Conservation (phyloP, 768 basidiomycete species). For the Rhodotorula sphaerocarpa region DNA sequence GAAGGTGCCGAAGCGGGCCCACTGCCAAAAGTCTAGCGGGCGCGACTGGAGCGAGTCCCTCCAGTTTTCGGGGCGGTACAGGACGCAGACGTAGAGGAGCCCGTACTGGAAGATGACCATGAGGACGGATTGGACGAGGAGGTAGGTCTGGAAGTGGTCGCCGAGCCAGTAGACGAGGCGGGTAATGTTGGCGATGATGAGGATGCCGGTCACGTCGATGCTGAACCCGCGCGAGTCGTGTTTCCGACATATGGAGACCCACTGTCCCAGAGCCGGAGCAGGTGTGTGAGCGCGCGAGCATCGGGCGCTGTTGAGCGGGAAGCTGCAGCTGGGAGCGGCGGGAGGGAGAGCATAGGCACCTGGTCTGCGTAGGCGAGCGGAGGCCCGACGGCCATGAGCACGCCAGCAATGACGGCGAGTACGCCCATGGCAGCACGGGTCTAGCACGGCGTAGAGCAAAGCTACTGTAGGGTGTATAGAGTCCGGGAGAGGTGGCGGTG, state of each 20-base stretch:
- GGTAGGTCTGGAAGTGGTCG: conserved; percentile 30
- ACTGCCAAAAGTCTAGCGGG: conserved; percentile 2
- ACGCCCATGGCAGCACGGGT: conserved; percentile 3
- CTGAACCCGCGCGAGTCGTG: conserved; percentile 32
- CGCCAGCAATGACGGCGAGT: conserved; percentile 1
- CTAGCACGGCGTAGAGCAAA: too few relatives aligned
- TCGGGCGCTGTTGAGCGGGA: too few relatives aligned
- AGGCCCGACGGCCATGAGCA: conserved; percentile 29
- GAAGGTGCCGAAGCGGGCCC: conserved; percentile 19
- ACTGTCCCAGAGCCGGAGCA: neutral
- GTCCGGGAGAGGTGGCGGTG: too few relatives aligned
- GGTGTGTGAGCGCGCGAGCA: too few relatives aligned
- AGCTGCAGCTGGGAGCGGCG: neutral
- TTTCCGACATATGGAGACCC: conserved; percentile 28
- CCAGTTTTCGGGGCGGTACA: conserved; percentile 12
- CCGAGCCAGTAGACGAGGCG: conserved; percentile 24
- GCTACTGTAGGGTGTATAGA: too few relatives aligned
- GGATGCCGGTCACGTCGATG: conserved; percentile 28
- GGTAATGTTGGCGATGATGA: conserved; percentile 36
- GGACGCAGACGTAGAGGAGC: conserved; percentile 35
- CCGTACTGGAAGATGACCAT: conserved; percentile 27
- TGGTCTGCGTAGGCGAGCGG: conserved; percentile 32
- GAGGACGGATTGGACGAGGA: conserved; percentile 34
- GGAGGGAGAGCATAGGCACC: neutral
- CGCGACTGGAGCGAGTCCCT: neutral